phyloP scores from a whole-genome alignment of 2,329 filamentous ascomycete species.

The Venturia asperata region DNA sequence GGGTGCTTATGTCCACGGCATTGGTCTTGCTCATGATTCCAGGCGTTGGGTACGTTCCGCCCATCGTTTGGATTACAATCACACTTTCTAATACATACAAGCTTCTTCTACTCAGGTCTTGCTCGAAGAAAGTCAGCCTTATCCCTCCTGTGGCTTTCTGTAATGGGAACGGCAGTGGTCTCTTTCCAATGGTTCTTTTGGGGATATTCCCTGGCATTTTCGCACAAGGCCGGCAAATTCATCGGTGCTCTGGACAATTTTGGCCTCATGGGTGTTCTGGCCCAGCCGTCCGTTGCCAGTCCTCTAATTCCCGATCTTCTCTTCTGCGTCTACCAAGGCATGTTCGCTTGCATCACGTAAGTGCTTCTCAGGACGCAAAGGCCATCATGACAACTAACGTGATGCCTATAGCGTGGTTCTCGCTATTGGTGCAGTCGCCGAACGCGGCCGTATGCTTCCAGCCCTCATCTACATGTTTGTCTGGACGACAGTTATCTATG shows the following conservation, averaged over 20 bases:
- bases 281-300: slow-evolving; percentile 66
- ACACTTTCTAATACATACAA: slow-evolving; percentile 20
- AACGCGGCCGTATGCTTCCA: slow-evolving; percentile 80
- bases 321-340: slow-evolving; percentile 80
- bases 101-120: slow-evolving; percentile 90
- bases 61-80: not conserved
- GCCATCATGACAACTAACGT: not conserved
- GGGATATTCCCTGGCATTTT: slow-evolving; percentile 80
- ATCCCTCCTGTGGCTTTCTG: slow-evolving; percentile 75
- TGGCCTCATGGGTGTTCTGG: slow-evolving; percentile 70
- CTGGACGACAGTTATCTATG: slow-evolving; percentile 85
- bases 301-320: slow-evolving; percentile 70
- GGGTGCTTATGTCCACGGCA: slow-evolving; percentile 68
- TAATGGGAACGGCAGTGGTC: slow-evolving; percentile 72
- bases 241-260: slow-evolving; percentile 76
- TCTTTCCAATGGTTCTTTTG: slow-evolving; percentile 96
- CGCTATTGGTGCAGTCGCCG: slow-evolving; percentile 75
- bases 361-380: slow-evolving; percentile 30
- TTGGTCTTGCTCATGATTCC: slow-evolving; percentile 90
- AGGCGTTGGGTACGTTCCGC: slow-evolving; percentile 58
- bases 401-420: slow-evolving; percentile 41
- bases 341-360: slow-evolving; percentile 83
- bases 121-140: slow-evolving; percentile 83
- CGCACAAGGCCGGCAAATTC: slow-evolving; percentile 65
- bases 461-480: slow-evolving; percentile 89